Conservation (phyloP, 176 grass and related monocot species). For the Carex littledalei region DNA sequence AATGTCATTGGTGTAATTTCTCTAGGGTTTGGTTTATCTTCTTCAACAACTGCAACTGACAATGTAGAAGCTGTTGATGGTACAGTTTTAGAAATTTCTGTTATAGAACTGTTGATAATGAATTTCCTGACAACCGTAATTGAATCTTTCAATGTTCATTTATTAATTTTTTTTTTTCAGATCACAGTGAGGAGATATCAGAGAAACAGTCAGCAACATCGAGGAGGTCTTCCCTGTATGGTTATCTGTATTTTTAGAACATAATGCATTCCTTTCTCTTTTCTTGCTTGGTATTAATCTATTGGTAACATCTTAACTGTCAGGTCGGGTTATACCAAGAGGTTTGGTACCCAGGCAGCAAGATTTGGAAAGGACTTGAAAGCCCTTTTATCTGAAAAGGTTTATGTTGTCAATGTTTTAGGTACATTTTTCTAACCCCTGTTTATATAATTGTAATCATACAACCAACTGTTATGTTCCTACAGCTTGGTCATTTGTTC, state of each 20-base stretch:
- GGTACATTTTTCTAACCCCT: conserved; percentile 28
- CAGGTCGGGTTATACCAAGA: conserved; percentile 48
- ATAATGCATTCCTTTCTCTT: conserved; percentile 10
- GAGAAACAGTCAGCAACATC: conserved; percentile 24
- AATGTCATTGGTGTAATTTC: conserved; percentile 14
- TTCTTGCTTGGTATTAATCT: conserved; percentile 31
- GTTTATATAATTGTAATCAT: background rate
- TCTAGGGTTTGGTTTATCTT: conserved; percentile 32
- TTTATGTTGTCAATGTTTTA: conserved; percentile 73
- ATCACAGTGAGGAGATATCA: conserved; percentile 30
- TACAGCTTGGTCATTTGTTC: conserved; percentile 10
- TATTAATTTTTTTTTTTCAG: conserved; percentile 38
- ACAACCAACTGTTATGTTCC: background rate
- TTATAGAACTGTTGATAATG: background rate
- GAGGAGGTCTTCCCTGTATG: conserved; percentile 41
- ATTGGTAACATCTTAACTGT: conserved; percentile 10
- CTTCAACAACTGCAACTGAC: background rate
- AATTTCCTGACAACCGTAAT: background rate
- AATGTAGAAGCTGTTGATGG: conserved; percentile 3
- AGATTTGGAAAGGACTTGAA: conserved; percentile 78
- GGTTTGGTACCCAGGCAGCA: conserved; percentile 43
- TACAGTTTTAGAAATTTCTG: background rate
- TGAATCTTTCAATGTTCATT: background rate
- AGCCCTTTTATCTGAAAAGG: conserved; percentile 64
- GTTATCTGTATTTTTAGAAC: background rate